These are phyloP conservation scores for Spathaspora arborariae DNA, from an alignment of 805 yeast species.

Conservation along the genomic window DNA sequence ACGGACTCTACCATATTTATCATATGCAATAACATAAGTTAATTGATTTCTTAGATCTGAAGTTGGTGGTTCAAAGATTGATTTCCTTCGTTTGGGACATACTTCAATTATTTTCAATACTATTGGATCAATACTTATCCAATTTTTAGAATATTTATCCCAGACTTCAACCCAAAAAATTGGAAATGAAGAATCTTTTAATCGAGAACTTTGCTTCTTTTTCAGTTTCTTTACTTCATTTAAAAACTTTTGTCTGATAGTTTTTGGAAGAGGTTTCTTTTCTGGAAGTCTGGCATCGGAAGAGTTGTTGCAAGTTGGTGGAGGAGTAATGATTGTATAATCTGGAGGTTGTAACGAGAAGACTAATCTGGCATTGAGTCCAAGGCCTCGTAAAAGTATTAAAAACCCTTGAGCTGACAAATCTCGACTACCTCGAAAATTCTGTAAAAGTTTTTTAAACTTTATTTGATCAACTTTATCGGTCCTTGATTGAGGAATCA, in stretches of 20 bases:
- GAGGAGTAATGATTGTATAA: slow-evolving; percentile 41
- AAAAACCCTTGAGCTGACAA: slow-evolving; percentile 86
- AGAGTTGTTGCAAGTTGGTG: background rate
- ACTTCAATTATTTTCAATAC: slow-evolving; percentile 61
- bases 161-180: slow-evolving; percentile 94
- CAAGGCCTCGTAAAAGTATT: slow-evolving; percentile 64
- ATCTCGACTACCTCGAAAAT: slow-evolving; percentile 69
- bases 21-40: slow-evolving; percentile 76
- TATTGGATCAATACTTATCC: slow-evolving; percentile 87
- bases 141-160: slow-evolving; percentile 66
- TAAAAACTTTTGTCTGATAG: slow-evolving; percentile 5
- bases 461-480: slow-evolving; percentile 30
- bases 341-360: slow-evolving; percentile 91
- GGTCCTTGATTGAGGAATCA: slow-evolving; percentile 17
- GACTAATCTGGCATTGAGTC: slow-evolving; percentile 68
- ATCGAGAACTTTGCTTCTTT: slow-evolving; percentile 3
- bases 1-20: slow-evolving; percentile 55
- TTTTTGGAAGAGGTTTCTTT: background rate
- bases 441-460: slow-evolving; percentile 42
- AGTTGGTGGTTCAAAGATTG: slow-evolving; percentile 71
- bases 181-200: slow-evolving; percentile 47
- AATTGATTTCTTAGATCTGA: slow-evolving; percentile 55
- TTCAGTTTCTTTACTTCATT: slow-evolving; percentile 11
- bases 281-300: no score
- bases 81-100: slow-evolving; percentile 47